A percentile compares a stretch with the other conserved stretches of the same genome.
Conservation (phyloP, 345 rosid genomes). For the Rhodamnia rubescens region DNA sequence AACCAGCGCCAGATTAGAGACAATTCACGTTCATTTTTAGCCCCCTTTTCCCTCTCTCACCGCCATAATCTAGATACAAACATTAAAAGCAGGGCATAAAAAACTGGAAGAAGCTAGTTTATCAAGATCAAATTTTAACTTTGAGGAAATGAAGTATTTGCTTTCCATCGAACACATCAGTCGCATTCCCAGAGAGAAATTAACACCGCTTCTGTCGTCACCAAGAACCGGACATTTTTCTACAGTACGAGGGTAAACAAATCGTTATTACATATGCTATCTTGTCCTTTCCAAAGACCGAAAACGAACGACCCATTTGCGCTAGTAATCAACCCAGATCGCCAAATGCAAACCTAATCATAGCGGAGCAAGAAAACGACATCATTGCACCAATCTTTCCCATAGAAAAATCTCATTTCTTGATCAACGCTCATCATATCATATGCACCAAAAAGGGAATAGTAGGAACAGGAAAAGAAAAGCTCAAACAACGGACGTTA, state of each 20-base stretch:
- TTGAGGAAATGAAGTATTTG: background rate
- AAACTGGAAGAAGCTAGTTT: background rate
- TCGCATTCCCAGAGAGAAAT: background rate
- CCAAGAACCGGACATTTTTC: background rate
- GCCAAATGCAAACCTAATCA: background rate
- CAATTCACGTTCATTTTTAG: background rate
- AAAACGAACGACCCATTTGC: background rate
- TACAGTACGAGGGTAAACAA: background rate
- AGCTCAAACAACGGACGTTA: slow-evolving; percentile 2
- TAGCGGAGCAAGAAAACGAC: background rate
- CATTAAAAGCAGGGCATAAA: background rate
- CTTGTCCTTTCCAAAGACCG: background rate
- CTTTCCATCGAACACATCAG: background rate
- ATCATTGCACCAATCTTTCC: background rate
- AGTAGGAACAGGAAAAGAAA: background rate
- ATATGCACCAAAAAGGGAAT: background rate
- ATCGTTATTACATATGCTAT: background rate
- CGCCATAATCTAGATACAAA: background rate
- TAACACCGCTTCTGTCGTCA: background rate
- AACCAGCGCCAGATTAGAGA: background rate
- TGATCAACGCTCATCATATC: background rate
- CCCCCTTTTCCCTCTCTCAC: background rate
- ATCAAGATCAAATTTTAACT: background rate
- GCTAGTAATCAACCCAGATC: background rate
- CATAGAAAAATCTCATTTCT: background rate